Percentiles rank a stretch among this genome's conserved stretches.
Evolutionary conservation across 805 yeast genomes (phyloP).

Genomic region (Ogataea ganodermae): DNA sequence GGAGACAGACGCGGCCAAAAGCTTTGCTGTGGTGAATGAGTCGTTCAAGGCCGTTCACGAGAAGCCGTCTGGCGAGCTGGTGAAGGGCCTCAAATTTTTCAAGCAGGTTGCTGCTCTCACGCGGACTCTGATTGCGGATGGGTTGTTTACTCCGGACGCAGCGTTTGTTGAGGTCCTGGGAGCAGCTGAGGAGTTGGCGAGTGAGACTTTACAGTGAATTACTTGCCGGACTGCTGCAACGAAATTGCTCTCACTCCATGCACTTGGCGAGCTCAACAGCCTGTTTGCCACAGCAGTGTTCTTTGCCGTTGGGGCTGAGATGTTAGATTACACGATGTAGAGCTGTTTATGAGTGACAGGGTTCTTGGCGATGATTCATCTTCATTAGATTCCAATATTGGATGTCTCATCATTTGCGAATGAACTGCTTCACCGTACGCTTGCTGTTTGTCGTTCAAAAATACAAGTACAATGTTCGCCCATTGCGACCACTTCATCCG

Average conservation of each 20-base stretch:
- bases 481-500: conserved; percentile 46
- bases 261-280: no score
- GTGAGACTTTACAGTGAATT: background rate
- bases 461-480: background rate
- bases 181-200: conserved; percentile 18
- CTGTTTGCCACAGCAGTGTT: no score
- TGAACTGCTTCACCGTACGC: no score
- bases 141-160: conserved; percentile 18
- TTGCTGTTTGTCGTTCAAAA: no score
- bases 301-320: no score
- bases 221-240: no score
- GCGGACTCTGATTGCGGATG: conserved; percentile 18
- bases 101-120: conserved; percentile 28
- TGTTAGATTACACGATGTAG: no score
- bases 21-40: conserved; percentile 19
- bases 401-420: no score
- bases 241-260: no score
- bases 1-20: conserved; percentile 19
- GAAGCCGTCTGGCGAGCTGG: conserved; percentile 24
- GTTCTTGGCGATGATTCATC: no score
- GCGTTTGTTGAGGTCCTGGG: conserved; percentile 14
- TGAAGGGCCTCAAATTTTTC: conserved; percentile 27
- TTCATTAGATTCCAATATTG: no score
- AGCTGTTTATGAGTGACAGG: no score
- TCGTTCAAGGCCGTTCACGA: conserved; percentile 22